These are phyloP conservation scores for Brassica incana DNA, from an alignment of 345 rosid species.

Conservation along the genomic window DNA sequence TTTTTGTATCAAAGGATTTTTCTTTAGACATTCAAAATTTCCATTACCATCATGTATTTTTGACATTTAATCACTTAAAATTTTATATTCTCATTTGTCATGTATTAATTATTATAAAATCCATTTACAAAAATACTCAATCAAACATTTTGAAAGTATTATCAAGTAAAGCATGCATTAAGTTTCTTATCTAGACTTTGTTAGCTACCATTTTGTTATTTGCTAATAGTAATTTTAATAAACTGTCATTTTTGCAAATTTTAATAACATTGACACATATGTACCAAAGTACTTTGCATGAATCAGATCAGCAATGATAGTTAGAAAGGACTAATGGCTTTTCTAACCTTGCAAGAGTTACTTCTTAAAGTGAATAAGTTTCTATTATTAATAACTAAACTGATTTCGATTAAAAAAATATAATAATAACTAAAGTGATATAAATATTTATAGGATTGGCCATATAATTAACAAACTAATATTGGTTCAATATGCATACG, in stretches of 20 bases:
- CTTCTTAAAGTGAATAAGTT: constrained; percentile 8
- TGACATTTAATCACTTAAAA: neutral
- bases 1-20: neutral
- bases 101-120: neutral
- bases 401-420: neutral
- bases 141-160: neutral
- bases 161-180: neutral
- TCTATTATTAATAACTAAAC: neutral
- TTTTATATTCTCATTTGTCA: neutral
- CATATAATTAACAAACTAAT: neutral
- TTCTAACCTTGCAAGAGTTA: constrained; percentile 25
- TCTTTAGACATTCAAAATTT: neutral
- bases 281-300: neutral
- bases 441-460: neutral
- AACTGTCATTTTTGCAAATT: neutral
- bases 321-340: neutral
- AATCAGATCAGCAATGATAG: constrained; percentile 2
- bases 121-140: neutral
- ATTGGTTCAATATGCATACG: neutral
- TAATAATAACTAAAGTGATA: neutral
- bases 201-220: neutral
- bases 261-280: neutral
- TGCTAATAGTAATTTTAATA: neutral
- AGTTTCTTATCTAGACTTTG: neutral
- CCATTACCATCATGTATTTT: neutral